Percentiles rank a stretch among this genome's conserved stretches.
Evolutionary conservation across 177 flowering plant genomes (phyloP).

Genomic region (Telopea speciosissima): DNA sequence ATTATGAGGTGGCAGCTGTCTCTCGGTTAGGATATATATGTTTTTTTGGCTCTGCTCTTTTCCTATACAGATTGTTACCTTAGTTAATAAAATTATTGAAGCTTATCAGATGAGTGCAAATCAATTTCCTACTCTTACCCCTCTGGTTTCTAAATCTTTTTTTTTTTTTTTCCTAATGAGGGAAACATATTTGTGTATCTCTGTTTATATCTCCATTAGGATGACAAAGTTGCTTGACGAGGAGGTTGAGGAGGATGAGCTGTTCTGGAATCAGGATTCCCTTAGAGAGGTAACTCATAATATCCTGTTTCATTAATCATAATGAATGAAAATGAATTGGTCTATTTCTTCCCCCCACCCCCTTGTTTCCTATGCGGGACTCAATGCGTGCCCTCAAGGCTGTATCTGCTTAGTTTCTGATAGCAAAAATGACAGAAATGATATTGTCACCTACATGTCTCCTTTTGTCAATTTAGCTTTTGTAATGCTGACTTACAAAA

Average conservation of each 20-base stretch:
- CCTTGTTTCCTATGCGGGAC: background rate
- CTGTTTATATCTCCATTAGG: slow-evolving; percentile 25
- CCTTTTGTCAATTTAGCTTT: too few relatives aligned
- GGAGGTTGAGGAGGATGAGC: slow-evolving; percentile 77
- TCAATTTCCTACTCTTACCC: background rate
- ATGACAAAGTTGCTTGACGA: slow-evolving; percentile 84
- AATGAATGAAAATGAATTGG: too few relatives aligned
- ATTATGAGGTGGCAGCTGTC: background rate
- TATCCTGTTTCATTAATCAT: background rate
- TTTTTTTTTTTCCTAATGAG: too few relatives aligned
- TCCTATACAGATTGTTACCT: too few relatives aligned
- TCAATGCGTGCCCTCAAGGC: background rate
- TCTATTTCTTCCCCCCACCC: background rate
- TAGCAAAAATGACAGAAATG: too few relatives aligned
- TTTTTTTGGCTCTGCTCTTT: background rate
- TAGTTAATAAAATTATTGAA: background rate
- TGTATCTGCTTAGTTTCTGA: background rate
- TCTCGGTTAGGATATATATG: background rate
- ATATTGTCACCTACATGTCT: too few relatives aligned
- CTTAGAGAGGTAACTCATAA: slow-evolving; percentile 56
- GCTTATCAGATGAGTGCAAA: background rate
- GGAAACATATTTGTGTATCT: background rate
- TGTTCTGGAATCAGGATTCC: slow-evolving; percentile 93
- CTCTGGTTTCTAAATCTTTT: background rate
- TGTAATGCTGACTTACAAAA: too few relatives aligned